phyloP scores from a whole-genome alignment of 345 rosid genomes.

The Mangifera indica region DNA sequence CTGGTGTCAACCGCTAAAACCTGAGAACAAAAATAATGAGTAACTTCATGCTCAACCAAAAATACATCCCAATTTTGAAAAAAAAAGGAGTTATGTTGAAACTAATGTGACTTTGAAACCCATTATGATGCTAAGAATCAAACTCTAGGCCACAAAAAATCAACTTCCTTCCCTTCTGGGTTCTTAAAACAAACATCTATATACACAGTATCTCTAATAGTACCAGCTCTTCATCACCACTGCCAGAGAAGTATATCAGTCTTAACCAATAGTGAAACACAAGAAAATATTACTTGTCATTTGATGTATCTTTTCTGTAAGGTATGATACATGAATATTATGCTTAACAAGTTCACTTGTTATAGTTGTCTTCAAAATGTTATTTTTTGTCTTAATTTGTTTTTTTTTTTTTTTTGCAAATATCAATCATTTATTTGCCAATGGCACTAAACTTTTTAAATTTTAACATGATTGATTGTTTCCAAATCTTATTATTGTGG shows the following conservation, averaged over 20 bases:
- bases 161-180: neutral
- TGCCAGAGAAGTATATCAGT: neutral
- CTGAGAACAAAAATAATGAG: too few relatives aligned
- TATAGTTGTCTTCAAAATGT: neutral
- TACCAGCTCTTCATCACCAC: neutral
- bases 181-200: too few relatives aligned
- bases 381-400: too few relatives aligned
- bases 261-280: neutral
- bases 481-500: neutral
- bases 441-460: neutral
- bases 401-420: neutral
- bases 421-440: neutral
- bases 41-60: neutral
- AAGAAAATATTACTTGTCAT: neutral
- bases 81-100: neutral
- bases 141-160: neutral
- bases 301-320: neutral
- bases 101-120: neutral
- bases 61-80: neutral
- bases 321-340: neutral
- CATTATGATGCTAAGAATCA: too few relatives aligned
- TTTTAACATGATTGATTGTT: constrained; percentile 7
- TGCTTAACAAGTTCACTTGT: neutral
- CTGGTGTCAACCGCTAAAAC: too few relatives aligned
- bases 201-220: neutral